Evolutionary conservation across 2,329 filamentous ascomycete genomes (phyloP), one percentile per base, ranked within the genome.

Genomic region (Sarocladium oryzae): DNA sequence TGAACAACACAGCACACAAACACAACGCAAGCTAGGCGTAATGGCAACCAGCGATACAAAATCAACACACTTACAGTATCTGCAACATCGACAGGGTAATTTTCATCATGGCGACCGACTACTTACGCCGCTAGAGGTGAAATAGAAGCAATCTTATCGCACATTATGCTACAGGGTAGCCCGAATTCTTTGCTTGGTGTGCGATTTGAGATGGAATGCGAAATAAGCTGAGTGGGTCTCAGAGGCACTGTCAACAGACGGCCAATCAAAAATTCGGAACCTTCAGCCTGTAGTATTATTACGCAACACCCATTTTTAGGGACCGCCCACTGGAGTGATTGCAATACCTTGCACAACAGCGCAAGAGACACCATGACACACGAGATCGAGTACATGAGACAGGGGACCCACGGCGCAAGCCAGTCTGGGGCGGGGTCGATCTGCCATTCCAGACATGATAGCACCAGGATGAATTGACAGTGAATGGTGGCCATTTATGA

Each of bases 231-330:
- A 33, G 24, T 33, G 43, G 43, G 28, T 21, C 15, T n/a, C 26
- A 33, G 10, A 20, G 43, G 9, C 4, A 26, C 24, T 32, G 43
- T 9, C 15, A 23, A 43, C 20, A 43, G n/a, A 24, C 16, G 15
- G 43, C 43, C 43, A 48, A 48, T 48, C 24, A 48, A 48, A 48
- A 48, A 48, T 18, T 48, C 11, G 26, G 26, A 48, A 43, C 40
- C 15, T 11, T 9, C 9, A 18, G 21, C n/a, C n/a, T n/a, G 8
- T 23, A 43, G 40, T 23, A 26, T 43, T 28, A 43, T 23, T 26
- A 16, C 9, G 43, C 43, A 48, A n/a, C 24, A 28, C 43, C 43
- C 43, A 32, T 32, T 48, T 48, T 45, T 48, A 9, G 43, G 21
- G 40, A 43, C 26, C 43, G n/a, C 26, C 24, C 43, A 20, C 43